Conservation (phyloP, 129 eudicot genomes). For the Heracleum sosnowskyi region DNA sequence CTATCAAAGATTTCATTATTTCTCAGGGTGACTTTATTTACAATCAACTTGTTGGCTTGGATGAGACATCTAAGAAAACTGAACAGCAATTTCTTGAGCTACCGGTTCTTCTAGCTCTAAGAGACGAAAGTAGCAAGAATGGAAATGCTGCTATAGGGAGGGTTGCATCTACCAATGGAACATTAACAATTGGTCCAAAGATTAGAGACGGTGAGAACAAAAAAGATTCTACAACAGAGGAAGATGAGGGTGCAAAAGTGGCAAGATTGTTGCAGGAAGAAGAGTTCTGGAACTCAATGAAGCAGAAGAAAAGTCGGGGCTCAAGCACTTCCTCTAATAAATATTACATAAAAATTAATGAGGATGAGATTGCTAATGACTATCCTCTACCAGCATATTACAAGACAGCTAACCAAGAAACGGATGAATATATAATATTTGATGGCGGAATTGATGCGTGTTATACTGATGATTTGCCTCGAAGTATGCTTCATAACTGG, state of each 20-base stretch:
- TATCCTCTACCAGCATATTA: conserved; percentile 79
- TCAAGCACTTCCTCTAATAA: conserved; percentile 36
- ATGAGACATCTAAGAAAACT: conserved; percentile 38
- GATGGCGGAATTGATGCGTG: conserved; percentile 39
- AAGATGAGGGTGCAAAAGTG: conserved; percentile 54
- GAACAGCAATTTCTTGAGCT: conserved; percentile 40
- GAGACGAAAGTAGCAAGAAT: conserved; percentile 43
- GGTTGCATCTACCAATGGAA: conserved; percentile 11
- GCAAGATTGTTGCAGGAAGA: conserved; percentile 67
- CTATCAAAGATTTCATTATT: conserved; percentile 51
- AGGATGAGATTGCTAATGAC: conserved; percentile 73
- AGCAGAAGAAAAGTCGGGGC: conserved; percentile 34
- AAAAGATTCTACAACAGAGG: conserved; percentile 26
- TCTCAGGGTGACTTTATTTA: conserved; percentile 67
- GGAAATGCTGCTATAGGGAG: conserved; percentile 15
- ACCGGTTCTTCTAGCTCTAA: conserved; percentile 52
- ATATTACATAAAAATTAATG: conserved; percentile 57
- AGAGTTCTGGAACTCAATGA: conserved; percentile 56
- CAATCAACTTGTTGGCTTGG: conserved; percentile 65
- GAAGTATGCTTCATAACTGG: conserved; percentile 95
- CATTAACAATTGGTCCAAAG: conserved; percentile 13
- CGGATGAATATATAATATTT: conserved; percentile 60
- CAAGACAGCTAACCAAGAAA: conserved; percentile 47
- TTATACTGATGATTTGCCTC: conserved; percentile 65
- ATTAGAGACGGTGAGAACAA: conserved; percentile 31